Percentiles rank a stretch among this genome's conserved stretches.
Evolutionary conservation across 2,329 filamentous ascomycete species (phyloP).

Genomic region (Nemania serpens): DNA sequence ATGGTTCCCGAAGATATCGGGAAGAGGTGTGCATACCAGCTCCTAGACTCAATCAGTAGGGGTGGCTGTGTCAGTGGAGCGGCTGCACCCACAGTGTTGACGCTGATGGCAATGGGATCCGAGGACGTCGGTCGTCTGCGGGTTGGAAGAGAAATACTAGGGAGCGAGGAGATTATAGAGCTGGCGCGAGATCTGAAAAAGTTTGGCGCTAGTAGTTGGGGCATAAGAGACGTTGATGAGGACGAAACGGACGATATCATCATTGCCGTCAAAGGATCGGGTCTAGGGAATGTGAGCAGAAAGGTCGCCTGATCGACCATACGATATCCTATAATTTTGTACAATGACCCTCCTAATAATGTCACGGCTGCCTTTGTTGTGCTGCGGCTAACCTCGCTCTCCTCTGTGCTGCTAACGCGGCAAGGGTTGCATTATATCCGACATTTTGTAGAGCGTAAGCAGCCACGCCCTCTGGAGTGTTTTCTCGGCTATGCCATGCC

Average conservation of each 20-base stretch:
- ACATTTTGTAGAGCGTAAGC: slow-evolving; percentile 59
- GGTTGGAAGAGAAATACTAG: slow-evolving; percentile 80
- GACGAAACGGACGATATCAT: slow-evolving; percentile 75
- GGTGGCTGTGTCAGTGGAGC: slow-evolving; percentile 80
- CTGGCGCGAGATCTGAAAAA: slow-evolving; percentile 82
- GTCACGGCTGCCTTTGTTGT: slow-evolving; percentile 35
- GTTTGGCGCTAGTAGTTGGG: slow-evolving; percentile 93
- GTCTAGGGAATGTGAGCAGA: slow-evolving; percentile 91
- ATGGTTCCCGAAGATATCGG: slow-evolving; percentile 89
- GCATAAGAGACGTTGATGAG: slow-evolving; percentile 73
- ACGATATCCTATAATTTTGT: slow-evolving; percentile 38
- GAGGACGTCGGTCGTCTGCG: slow-evolving; percentile 91
- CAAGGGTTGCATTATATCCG: slow-evolving; percentile 58
- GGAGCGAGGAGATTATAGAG: slow-evolving; percentile 77
- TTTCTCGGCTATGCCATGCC: slow-evolving; percentile 50
- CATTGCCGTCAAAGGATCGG: slow-evolving; percentile 88
- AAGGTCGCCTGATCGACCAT: slow-evolving; percentile 67
- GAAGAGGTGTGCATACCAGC: slow-evolving; percentile 82
- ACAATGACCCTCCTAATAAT: slow-evolving; percentile 30
- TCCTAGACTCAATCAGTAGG: slow-evolving; percentile 79
- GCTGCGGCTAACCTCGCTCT: slow-evolving; percentile 43
- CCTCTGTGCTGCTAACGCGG: slow-evolving; percentile 55
- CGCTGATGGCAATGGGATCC: slow-evolving; percentile 96
- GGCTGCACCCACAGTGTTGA: slow-evolving; percentile 75
- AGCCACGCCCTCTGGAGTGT: slow-evolving; percentile 48